Evolutionary conservation across 179 eudicot genomes (phyloP), one percentile per base, ranked within the genome.

Genomic region (Monotropa hypopitys): DNA sequence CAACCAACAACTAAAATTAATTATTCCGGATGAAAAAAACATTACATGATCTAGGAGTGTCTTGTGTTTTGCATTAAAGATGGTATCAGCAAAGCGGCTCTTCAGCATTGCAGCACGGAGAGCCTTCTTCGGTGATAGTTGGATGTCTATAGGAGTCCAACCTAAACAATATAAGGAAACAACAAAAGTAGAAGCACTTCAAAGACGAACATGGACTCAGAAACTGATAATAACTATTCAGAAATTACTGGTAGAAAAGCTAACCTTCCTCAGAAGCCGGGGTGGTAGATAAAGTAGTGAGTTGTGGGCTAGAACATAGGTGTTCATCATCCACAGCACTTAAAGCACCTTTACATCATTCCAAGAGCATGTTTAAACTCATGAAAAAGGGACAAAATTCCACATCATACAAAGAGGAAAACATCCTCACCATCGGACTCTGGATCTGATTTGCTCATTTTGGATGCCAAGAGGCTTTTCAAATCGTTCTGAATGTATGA

Each of bases 91-190:
- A 84, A 87, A 92, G 46, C 98, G 96, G 49, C 83, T 84, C 84
- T 84, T 89, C 72, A 94, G 78, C 88, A 86, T 87, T 72, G 94
- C 97, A 83, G 88, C 90, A 51, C 96, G 96, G 59, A 92, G 80
- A 59, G 94, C 97, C 83, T 86, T 88, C 73, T 87, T 81, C 5
- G 97, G 92, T 45, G 94, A 86, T 68, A 90, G 80, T 71, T 81
- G 89, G 45, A 84, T 53, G 74, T 86, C 89, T 46, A 80, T 47
- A 11, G 83, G 32, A 75, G 78, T 72, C 76, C 85, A 86, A 47
- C 80, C 93, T 90, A 68, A 15, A 74, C 70, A 47, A 77, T 56
- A 81, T 30, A 56, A 56, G 57, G 12, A 32, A 73, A 69, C 9
- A 57, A 32, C 69, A 53, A 15, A 70, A 38, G 38, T 11, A 26